Evolutionary conservation across 805 yeast species (phyloP).

Genomic region (Starmerella khaoyaiensis): DNA sequence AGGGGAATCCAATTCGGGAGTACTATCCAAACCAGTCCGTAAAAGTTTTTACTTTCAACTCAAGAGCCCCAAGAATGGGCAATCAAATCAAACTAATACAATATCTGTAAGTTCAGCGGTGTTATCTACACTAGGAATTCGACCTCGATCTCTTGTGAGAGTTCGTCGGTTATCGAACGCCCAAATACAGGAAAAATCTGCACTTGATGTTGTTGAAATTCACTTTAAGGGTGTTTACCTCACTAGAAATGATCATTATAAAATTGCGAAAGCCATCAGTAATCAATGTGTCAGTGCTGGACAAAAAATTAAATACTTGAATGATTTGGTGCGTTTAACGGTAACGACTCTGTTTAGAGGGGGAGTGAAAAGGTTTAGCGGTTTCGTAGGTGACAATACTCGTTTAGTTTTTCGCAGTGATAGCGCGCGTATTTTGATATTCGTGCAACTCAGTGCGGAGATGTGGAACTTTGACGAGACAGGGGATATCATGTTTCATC

Average conservation of each 20-base stretch:
- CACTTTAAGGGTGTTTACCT: constrained; percentile 67
- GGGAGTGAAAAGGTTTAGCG: constrained; percentile 62
- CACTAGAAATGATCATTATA: constrained; percentile 91
- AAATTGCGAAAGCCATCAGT: constrained; percentile 47
- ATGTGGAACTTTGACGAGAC: constrained; percentile 98
- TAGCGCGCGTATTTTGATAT: constrained; percentile 67
- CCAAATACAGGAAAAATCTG: constrained; percentile 24
- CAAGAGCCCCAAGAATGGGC: constrained; percentile 13
- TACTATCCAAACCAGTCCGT: not conserved
- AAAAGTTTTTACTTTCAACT: constrained; percentile 23
- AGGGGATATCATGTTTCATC: constrained; percentile 88
- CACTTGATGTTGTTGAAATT: constrained; percentile 71
- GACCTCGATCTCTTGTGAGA: constrained; percentile 53
- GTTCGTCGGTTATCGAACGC: constrained; percentile 35
- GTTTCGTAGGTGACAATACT: constrained; percentile 59
- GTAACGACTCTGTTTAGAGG: constrained; percentile 51
- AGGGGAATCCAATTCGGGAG: no score
- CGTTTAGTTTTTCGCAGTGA: constrained; percentile 81
- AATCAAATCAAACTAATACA: constrained; percentile 1
- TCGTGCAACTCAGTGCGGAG: constrained; percentile 81
- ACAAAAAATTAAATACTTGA: constrained; percentile 50
- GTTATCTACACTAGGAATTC: constrained; percentile 38
- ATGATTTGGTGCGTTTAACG: constrained; percentile 45
- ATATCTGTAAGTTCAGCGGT: constrained; percentile 16
- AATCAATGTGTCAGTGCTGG: constrained; percentile 53